Evolutionary conservation across 805 yeast genomes (phyloP), one percentile per base, ranked within the genome.

Genomic region (Yamadazyma tumulicola): DNA sequence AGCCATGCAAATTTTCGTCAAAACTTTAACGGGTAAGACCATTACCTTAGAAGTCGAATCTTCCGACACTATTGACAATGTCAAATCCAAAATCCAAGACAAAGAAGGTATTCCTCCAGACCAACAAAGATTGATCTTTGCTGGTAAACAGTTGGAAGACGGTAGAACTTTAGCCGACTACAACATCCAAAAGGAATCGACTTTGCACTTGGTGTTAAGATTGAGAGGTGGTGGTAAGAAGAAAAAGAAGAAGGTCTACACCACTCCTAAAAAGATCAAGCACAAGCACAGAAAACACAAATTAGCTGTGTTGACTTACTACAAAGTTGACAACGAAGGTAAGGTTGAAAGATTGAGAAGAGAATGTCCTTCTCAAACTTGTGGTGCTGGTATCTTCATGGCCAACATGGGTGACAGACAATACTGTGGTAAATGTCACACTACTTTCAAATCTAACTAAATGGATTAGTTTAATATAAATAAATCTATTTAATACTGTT

Each of bases 221-320:
- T 82, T 88, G 73, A 86, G 96, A 81, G 96, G 94, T 79, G 73
- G 72, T 69, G 96, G 96, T 79, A 93, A 89, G 86, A 93, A 93
- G 93, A 91, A 96, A 83, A 93, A 93, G 93, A 93, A 93, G 96
- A 91, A 91, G 95, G 97, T 88, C 69, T 93, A 91, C 91, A 91
- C 97, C 77, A 91, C 97, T 68, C 98, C 98, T 80, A 93, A 93
- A 89, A 94, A 89, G 85, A 86, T 93, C 78, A 86, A 76, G 78
- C 97, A 93, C 94, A 89, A 88, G 85, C 96, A 87, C 85, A 93
- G 85, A 86, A 93, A 91, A 81, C 86, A 85, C 75, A 93, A 93
- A 85, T 81, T 93, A 67, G 97, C 97, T 74, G 97, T 93, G 72
- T 85, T 93, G 72, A 88, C 94, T 68, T 93, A 91, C 93, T 93